A percentile compares a stretch with the other conserved stretches of the same genome.
Evolutionary conservation across 2,329 filamentous ascomycete genomes (phyloP).

Genomic region (Davidsoniella virescens): DNA sequence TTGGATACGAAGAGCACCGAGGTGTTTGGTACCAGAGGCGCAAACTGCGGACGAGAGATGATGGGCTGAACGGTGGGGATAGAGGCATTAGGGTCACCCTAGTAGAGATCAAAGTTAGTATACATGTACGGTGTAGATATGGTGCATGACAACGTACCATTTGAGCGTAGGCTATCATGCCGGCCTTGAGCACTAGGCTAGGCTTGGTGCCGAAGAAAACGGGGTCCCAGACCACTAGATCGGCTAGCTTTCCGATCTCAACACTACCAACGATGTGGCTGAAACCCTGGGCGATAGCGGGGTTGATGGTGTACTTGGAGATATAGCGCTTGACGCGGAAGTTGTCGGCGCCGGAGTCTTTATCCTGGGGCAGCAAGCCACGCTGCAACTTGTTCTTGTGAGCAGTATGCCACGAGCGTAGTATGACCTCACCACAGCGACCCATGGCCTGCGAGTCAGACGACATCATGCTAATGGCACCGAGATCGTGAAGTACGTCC

Average conservation of each 20-base stretch:
- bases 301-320: constrained; percentile 93
- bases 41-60: constrained; percentile 76
- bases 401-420: constrained; percentile 91
- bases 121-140: background rate
- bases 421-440: constrained; percentile 80
- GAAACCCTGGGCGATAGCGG: constrained; percentile 83
- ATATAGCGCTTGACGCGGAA: constrained; percentile 84
- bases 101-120: too few relatives aligned
- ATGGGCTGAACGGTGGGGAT: constrained; percentile 82
- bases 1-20: constrained; percentile 74
- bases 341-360: constrained; percentile 69
- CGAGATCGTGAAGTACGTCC: constrained; percentile 86
- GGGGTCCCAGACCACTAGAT: constrained; percentile 76
- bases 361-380: constrained; percentile 59
- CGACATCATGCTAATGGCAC: constrained; percentile 95
- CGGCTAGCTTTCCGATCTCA: constrained; percentile 78
- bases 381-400: constrained; percentile 91
- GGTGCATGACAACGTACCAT: constrained; percentile 44
- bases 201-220: constrained; percentile 81
- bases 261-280: constrained; percentile 70
- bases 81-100: constrained; percentile 67
- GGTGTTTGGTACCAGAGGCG: constrained; percentile 50
- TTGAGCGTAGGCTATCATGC: constrained; percentile 64
- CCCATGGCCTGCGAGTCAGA: constrained; percentile 96
- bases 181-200: constrained; percentile 65